Percentiles rank a stretch among this genome's conserved stretches.
These are phyloP conservation scores for Cercospora citrullina DNA, from an alignment of 2,329 filamentous ascomycete genomes.

Conservation along the genomic window DNA sequence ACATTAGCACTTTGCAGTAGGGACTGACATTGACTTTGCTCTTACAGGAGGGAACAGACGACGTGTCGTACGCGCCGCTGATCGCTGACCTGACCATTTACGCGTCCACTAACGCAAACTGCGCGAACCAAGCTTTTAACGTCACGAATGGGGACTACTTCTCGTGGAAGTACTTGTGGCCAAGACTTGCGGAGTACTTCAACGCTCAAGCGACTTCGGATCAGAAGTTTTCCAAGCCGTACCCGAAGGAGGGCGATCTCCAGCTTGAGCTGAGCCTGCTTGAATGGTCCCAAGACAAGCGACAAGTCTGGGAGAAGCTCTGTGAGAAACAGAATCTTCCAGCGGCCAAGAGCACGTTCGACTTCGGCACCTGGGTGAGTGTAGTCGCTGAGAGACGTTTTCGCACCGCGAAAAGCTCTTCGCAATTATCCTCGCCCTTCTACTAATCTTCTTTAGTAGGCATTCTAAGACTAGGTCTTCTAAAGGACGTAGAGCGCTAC, in stretches of 20 bases:
- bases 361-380: constrained; percentile 47
- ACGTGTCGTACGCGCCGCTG: constrained; percentile 38
- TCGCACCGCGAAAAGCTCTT: too few relatives aligned
- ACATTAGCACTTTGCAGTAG: background rate
- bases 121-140: constrained; percentile 46
- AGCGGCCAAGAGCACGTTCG: constrained; percentile 39
- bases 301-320: constrained; percentile 44
- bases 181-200: constrained; percentile 41
- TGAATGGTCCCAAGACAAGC: constrained; percentile 44
- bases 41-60: constrained; percentile 40
- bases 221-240: constrained; percentile 16
- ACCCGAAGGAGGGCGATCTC: constrained; percentile 36
- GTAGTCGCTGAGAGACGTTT: too few relatives aligned
- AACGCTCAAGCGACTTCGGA: background rate
- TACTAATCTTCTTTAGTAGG: too few relatives aligned
- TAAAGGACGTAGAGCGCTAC: constrained; percentile 47
- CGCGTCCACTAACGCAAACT: constrained; percentile 37
- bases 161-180: constrained; percentile 46
- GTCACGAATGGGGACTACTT: constrained; percentile 44
- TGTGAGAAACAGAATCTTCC: constrained; percentile 35
- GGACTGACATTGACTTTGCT: background rate
- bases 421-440: too few relatives aligned
- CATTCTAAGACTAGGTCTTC: constrained; percentile 42
- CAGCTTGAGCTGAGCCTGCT: constrained; percentile 44
- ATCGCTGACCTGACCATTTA: constrained; percentile 43